Evolutionary conservation across 139 green algal genomes (phyloP).

Genomic region (Chlamydomonas urium): DNA sequence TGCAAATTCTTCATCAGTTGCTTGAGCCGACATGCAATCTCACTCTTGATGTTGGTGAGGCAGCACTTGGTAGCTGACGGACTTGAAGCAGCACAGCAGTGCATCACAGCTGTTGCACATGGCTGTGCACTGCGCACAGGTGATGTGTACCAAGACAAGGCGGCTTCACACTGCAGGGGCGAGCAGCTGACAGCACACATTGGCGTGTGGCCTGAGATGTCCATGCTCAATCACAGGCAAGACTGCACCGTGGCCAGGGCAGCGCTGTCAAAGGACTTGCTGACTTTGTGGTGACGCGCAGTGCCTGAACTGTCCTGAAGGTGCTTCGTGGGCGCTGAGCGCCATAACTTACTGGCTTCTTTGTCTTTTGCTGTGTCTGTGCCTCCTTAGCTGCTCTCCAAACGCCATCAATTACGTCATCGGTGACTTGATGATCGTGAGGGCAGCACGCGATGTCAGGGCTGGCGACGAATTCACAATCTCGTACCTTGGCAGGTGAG

Average conservation of each 20-base stretch:
- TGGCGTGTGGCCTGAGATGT: slow-evolving; percentile 35
- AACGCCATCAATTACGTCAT: slow-evolving; percentile 40
- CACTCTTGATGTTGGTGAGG: background rate
- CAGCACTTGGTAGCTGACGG: no score
- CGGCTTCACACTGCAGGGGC: slow-evolving; percentile 5
- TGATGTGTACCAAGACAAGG: slow-evolving; percentile 35
- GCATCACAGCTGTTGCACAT: background rate
- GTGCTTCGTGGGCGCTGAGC: background rate
- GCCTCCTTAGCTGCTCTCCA: slow-evolving; percentile 17
- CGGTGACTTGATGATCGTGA: slow-evolving; percentile 27
- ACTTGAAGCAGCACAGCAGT: background rate
- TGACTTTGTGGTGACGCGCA: background rate
- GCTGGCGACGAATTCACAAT: slow-evolving; percentile 33
- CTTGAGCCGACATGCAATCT: background rate
- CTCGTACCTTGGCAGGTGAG: slow-evolving; percentile 32
- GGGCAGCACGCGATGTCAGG: slow-evolving; percentile 15
- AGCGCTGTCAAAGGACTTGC: background rate
- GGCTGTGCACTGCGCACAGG: slow-evolving; percentile 13
- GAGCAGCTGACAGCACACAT: slow-evolving; percentile 24
- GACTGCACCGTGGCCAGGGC: background rate
- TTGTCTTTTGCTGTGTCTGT: background rate
- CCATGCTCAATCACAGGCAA: slow-evolving; percentile 34
- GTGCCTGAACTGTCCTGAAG: background rate
- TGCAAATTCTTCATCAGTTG: background rate
- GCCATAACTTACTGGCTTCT: background rate